Percentiles rank a stretch among this genome's conserved stretches.
Conservation (phyloP, 305 asterid genomes). For the Fraxinus ornus region DNA sequence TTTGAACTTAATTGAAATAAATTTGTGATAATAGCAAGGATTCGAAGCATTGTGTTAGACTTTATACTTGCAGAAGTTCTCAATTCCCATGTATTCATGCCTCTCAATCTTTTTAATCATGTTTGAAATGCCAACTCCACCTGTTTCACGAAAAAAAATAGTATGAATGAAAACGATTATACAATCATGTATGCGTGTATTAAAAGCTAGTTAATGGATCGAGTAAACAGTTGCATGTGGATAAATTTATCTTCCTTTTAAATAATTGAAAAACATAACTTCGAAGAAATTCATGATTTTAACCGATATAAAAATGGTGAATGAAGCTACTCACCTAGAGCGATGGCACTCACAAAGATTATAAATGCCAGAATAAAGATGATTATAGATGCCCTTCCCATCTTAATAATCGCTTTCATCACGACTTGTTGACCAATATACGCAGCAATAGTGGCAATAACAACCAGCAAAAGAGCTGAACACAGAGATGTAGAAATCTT, state of each 20-base stretch:
- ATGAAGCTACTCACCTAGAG: conserved; percentile 53
- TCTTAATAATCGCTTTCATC: conserved; percentile 53
- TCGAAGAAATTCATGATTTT: background rate
- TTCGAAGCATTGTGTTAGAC: conserved; percentile 20
- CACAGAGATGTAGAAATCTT: background rate
- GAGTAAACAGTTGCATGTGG: background rate
- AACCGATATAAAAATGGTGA: background rate
- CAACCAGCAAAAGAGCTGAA: conserved; percentile 67
- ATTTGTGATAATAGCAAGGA: background rate
- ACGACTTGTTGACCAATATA: conserved; percentile 76
- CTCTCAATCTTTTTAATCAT: background rate
- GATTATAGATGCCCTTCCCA: conserved; percentile 87
- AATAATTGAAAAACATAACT: background rate
- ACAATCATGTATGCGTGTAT: background rate
- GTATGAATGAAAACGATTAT: background rate
- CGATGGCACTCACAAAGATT: conserved; percentile 82
- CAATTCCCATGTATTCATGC: background rate
- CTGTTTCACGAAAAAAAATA: conserved; percentile 33
- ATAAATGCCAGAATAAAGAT: conserved; percentile 81
- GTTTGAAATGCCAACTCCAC: background rate
- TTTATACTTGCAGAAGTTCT: background rate
- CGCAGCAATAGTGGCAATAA: conserved; percentile 73
- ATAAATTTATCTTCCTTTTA: conserved; percentile 3
- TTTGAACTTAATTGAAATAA: too few species aligned
- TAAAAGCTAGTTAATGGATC: background rate